Conservation (phyloP, 208 protist species). For the Trypanosoma melophagium region DNA sequence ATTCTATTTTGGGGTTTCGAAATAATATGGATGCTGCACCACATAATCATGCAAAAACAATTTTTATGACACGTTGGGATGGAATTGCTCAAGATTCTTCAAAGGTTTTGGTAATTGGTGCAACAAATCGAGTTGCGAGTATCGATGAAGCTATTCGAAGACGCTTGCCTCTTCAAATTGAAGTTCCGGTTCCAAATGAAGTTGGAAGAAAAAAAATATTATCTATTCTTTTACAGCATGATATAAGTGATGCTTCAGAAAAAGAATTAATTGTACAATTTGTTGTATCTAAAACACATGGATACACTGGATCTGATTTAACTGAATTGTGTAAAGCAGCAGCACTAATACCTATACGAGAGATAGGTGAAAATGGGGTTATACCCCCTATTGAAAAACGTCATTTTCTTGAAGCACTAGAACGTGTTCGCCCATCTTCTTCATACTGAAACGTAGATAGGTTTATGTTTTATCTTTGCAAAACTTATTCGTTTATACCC, state of each 20-base stretch:
- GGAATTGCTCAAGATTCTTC: constrained; percentile 54
- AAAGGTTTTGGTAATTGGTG: constrained; percentile 86
- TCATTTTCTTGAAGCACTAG: constrained; percentile 78
- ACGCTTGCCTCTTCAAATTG: constrained; percentile 83
- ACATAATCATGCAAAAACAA: constrained; percentile 85
- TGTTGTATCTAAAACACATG: constrained; percentile 76
- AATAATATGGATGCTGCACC: constrained; percentile 59
- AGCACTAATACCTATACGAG: constrained; percentile 67
- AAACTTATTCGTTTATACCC: too few relatives aligned
- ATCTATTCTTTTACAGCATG: constrained; percentile 63
- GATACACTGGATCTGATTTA: constrained; percentile 93
- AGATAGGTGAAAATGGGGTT: constrained; percentile 36
- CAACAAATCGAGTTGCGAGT: constrained; percentile 86
- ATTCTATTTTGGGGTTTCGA: constrained; percentile 86
- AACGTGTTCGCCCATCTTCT: constrained; percentile 62
- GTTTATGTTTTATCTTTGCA: neutral
- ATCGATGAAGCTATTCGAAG: constrained; percentile 92
- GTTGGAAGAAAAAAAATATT: constrained; percentile 71
- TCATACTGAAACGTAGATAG: neutral
- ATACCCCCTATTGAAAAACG: constrained; percentile 56
- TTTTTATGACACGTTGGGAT: constrained; percentile 93
- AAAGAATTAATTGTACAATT: constrained; percentile 60
- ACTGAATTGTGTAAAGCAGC: constrained; percentile 92
- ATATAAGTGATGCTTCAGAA: constrained; percentile 50
- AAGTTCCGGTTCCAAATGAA: constrained; percentile 72